A percentile compares a stretch with the other conserved stretches of the same genome.
Conservation (phyloP, 1,284 basidiomycete genomes). For the Agaricales sp. region DNA sequence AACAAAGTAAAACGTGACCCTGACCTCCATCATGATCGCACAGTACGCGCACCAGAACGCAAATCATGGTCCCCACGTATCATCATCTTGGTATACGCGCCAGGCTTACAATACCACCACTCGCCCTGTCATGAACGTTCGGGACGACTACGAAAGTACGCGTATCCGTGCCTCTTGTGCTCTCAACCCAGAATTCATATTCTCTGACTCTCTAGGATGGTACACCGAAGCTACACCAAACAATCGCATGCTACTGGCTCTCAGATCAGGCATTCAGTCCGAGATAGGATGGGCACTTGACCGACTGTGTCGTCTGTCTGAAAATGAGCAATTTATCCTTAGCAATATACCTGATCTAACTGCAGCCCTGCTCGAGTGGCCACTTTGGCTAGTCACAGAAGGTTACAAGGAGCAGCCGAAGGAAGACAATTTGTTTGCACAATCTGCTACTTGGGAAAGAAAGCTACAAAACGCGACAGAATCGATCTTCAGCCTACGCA, state of each 20-base stretch:
- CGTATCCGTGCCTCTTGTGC: background rate
- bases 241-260: slow-evolving; percentile 75
- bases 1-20: too few species aligned
- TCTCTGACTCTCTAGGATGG: slow-evolving; percentile 49
- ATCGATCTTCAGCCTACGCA: slow-evolving; percentile 67
- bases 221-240: slow-evolving; percentile 61
- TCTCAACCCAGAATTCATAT: too few species aligned
- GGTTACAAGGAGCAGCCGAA: slow-evolving; percentile 35
- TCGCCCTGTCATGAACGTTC: too few species aligned
- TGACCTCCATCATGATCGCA: background rate
- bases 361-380: slow-evolving; percentile 74
- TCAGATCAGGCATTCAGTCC: slow-evolving; percentile 63
- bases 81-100: too few species aligned
- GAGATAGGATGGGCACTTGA: slow-evolving; percentile 79
- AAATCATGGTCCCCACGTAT: slow-evolving; percentile 11
- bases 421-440: slow-evolving; percentile 40
- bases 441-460: slow-evolving; percentile 34
- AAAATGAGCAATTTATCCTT: slow-evolving; percentile 65
- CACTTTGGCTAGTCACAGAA: slow-evolving; percentile 60
- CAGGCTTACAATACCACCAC: too few species aligned
- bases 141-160: background rate
- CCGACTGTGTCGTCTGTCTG: slow-evolving; percentile 64
- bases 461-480: slow-evolving; percentile 62
- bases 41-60: slow-evolving; percentile 4
- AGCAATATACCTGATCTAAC: slow-evolving; percentile 61